Percentiles rank a stretch among this genome's conserved stretches.
These are phyloP conservation scores for Epithele typhae DNA, from an alignment of 768 basidiomycete species.

Conservation along the genomic window DNA sequence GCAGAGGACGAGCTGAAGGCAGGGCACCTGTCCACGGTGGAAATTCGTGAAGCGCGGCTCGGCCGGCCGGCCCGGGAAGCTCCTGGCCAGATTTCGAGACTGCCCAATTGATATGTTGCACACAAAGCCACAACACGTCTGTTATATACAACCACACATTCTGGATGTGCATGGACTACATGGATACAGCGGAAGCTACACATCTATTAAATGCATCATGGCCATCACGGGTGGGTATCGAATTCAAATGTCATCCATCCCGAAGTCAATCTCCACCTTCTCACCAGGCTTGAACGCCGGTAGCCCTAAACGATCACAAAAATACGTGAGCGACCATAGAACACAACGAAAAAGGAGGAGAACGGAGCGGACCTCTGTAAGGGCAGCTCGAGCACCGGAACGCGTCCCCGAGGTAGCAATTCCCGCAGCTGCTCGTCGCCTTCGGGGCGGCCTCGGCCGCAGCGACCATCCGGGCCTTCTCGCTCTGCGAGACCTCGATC, in stretches of 20 bases:
- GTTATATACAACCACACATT: too few species aligned
- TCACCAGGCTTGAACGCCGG: conserved; percentile 98
- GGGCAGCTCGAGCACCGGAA: conserved; percentile 97
- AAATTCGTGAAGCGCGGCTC: too few species aligned
- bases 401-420: conserved; percentile 96
- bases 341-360: conserved; percentile 1
- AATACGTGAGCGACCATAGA: neutral
- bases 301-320: conserved; percentile 55
- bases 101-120: too few species aligned
- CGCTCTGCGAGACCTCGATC: conserved; percentile 50
- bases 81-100: too few species aligned
- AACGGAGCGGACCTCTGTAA: conserved; percentile 75
- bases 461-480: conserved; percentile 58
- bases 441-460: conserved; percentile 74
- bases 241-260: conserved; percentile 78
- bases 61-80: too few species aligned
- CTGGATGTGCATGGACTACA: neutral
- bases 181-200: conserved; percentile 11
- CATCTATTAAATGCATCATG: conserved; percentile 1
- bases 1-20: too few species aligned
- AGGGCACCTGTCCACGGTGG: too few species aligned
- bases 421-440: conserved; percentile 96
- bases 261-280: conserved; percentile 89
- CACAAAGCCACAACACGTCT: too few species aligned
- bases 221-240: conserved; percentile 1